Evolutionary conservation across 805 yeast genomes (phyloP).

Genomic region (Saccharomycopsis microspora): DNA sequence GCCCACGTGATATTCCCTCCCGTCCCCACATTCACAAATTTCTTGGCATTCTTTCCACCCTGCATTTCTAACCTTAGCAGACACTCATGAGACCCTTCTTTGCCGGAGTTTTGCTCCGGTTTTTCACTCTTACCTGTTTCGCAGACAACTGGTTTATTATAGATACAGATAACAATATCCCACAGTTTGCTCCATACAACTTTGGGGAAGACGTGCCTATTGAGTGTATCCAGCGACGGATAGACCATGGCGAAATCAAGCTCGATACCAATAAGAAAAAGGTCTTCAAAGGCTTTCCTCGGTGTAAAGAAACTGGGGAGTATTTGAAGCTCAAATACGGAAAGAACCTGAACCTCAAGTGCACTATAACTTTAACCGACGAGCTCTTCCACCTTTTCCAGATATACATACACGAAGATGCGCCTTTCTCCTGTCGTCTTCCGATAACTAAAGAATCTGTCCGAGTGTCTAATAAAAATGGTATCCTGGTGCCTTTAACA

Average conservation of each 20-base stretch:
- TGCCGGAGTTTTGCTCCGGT: too few species aligned
- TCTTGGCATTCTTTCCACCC: too few species aligned
- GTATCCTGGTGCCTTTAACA: conserved; percentile 39
- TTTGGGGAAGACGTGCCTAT: conserved; percentile 31
- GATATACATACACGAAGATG: conserved; percentile 66
- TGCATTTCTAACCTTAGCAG: too few species aligned
- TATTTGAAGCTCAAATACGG: conserved; percentile 49
- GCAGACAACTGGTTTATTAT: conserved; percentile 8
- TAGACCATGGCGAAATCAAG: conserved; percentile 67
- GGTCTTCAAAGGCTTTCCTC: conserved; percentile 46
- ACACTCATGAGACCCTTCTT: too few species aligned
- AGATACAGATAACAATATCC: conserved; percentile 7
- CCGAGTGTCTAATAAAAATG: conserved; percentile 13
- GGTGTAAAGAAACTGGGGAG: conserved; percentile 51
- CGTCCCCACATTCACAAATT: too few species aligned
- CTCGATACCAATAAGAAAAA: conserved; percentile 49
- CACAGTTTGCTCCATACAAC: neutral
- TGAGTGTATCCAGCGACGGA: conserved; percentile 56
- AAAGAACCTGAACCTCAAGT: conserved; percentile 35
- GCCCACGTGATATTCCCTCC: too few species aligned
- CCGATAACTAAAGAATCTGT: conserved; percentile 36
- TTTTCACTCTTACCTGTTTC: neutral
- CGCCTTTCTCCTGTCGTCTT: conserved; percentile 58
- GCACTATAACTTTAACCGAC: conserved; percentile 53
- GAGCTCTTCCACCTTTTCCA: conserved; percentile 64